Evolutionary conservation across 306 rosid species (phyloP), one percentile per base, ranked within the genome.

Genomic region (Macrotyloma uniflorum): DNA sequence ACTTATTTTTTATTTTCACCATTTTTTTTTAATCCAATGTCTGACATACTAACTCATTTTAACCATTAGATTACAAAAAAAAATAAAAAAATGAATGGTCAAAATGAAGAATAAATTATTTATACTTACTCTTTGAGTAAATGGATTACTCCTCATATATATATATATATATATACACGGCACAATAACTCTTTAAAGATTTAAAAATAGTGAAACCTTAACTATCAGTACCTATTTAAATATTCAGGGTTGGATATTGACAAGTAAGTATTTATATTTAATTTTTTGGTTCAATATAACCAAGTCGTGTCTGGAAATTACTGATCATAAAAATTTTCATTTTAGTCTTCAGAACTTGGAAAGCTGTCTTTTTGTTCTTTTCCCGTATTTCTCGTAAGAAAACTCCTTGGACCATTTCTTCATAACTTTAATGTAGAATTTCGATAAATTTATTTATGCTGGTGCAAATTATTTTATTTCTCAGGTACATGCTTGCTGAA

Each of bases 401-500:
- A 79, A 73, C 63, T 83, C 72, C 74, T 72, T 79, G 20, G 11
- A 35, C 54, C 16, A 8, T 79, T 74, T 69, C 70, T 78, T 76
- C 33, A 15, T 22, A 8, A 22, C 32, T 51, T 45, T 76, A 22
- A 67, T 32, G 1, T 22, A 58, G 13, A 58, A 64, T 19, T 50
- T 65, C 47, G 50, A 43, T 33, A 4, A 43, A 22, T 74, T 62
- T 55, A 12, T 18, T 43, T 63, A 51, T 64, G 19, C 69, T 53
- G 20, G 35, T 77, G 67, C 45, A 36, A 70, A n/a, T 69, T 54
- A 63, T 46, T 67, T 51, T 73, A 33, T 73, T 54, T 59, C 72
- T 5, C 66, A 88, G 97, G 81, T 92, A 92, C 86, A 88, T 90
- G 93, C 93, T 92, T 87, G 89, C 95, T 5, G 95, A 92, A 90